Base-by-base conservation (phyloP, 2,329 filamentous ascomycete species). In the Penicillium sp. region DNA sequence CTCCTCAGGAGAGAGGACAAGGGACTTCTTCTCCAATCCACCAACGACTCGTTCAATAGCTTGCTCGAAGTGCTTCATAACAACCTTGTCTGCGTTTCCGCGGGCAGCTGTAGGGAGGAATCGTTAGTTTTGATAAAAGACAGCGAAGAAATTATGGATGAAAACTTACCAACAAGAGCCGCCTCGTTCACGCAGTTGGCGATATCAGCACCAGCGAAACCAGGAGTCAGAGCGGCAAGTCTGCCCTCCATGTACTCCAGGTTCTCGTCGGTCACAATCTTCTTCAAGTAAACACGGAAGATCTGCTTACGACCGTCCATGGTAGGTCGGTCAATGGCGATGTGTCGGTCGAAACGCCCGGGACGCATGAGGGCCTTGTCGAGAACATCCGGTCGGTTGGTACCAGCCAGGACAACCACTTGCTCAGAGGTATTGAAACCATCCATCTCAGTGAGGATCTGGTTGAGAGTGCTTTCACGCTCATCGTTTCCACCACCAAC, bases 401-500 rank as follows among this genome's bases (percentile, higher is more conserved):
- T 99, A 78, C 94, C 94, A 46, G 94, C 94, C 59, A 99, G 83
- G 31, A 99, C 94, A 50, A 99, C 93, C 40, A 99, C 90, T 77
- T 97, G 93, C 69, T 97, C 93, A 2, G 88, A 85, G 8, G 93
- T 97, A 76, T 97, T 97, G 85, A 97, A 97, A 56, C 93, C 94
- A 72, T 99, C 94, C 94, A 99, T 99, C 75, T 99, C 94, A 0
- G 94, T 99, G 51, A 99, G 80, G 59, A 99, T 97, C 77, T 99
- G 94, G 76, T 99, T 99, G 28, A 99, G 86, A 0, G 94, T 99
- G 45, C 90, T 90, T 77, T 99, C 94, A 59, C 94, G 88, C 78
- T 99, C 94, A 70, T 99, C 94, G 69, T 97, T 97, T 59, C 94
- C 94, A 61, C 93, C 92, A 37, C 89, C 88, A 56, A 90, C 90